Evolutionary conservation across 495 filamentous ascomycete genomes (phyloP).

Genomic region (Aspergillus asperescens): DNA sequence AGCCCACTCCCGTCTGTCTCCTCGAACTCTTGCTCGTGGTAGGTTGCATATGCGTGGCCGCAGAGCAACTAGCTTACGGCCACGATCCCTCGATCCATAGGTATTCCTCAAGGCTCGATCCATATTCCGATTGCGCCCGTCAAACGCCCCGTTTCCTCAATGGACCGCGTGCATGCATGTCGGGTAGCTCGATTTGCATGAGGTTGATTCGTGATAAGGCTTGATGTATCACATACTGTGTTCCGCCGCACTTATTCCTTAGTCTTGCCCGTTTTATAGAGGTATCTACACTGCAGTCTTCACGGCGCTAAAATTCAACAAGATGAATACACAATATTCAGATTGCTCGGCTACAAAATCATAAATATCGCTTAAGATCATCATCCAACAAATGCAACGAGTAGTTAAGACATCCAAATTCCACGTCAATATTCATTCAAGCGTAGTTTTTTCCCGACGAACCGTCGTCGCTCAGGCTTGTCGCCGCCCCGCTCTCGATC

Average conservation of each 20-base stretch:
- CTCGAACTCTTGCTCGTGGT: too few relatives aligned
- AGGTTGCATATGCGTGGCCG: not conserved
- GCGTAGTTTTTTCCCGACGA: conserved; percentile 75
- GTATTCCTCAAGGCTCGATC: not conserved
- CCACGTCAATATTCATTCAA: conserved; percentile 62
- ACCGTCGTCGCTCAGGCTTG: conserved; percentile 48
- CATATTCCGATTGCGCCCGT: not conserved
- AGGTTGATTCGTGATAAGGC: conserved; percentile 1
- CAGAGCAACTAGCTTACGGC: not conserved
- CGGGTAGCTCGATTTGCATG: not conserved
- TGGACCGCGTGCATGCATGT: conserved; percentile 12
- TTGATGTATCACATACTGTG: not conserved
- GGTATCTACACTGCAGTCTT: not conserved
- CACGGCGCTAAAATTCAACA: not conserved
- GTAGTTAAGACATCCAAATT: not conserved
- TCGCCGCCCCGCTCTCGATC: conserved; percentile 44
- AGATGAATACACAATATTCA: not conserved
- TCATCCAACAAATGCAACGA: not conserved
- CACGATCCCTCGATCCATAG: too few relatives aligned
- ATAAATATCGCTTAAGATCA: not conserved
- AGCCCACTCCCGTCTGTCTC: too few relatives aligned
- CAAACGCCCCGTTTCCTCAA: conserved; percentile 8
- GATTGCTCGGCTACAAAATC: not conserved
- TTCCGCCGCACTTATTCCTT: not conserved
- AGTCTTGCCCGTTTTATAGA: not conserved